These are phyloP conservation scores for Aspergillus bertholletiae DNA, from an alignment of 495 filamentous ascomycete species.

Conservation along the genomic window DNA sequence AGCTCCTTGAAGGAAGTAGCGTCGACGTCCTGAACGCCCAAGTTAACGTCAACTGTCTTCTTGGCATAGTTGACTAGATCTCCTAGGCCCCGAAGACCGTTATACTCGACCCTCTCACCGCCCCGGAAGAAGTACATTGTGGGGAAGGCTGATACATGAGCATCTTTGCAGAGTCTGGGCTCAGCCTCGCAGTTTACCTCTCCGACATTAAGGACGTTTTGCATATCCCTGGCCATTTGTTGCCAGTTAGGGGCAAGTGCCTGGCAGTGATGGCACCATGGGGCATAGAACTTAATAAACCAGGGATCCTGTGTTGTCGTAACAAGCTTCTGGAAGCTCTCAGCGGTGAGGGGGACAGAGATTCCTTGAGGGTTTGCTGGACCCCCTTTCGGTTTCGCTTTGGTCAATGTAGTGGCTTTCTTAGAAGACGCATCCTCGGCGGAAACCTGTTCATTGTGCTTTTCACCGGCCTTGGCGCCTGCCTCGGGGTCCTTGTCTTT, in stretches of 20 bases:
- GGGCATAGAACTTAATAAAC: constrained; percentile 98
- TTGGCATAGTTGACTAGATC: constrained; percentile 84
- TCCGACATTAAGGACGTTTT: constrained; percentile 81
- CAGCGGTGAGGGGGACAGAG: constrained; percentile 72
- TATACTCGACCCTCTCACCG: constrained; percentile 87
- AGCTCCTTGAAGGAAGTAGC: constrained; percentile 71
- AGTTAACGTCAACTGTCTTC: constrained; percentile 76
- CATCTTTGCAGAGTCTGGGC: constrained; percentile 83
- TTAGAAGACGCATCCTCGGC: constrained; percentile 30
- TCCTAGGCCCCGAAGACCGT: constrained; percentile 86
- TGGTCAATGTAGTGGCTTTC: constrained; percentile 16
- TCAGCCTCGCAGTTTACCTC: constrained; percentile 94
- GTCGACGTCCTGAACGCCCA: constrained; percentile 76
- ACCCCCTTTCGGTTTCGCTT: constrained; percentile 38
- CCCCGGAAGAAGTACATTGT: constrained; percentile 92
- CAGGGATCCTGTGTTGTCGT: constrained; percentile 87
- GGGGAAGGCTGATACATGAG: constrained; percentile 71
- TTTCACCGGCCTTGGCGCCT: constrained; percentile 41
- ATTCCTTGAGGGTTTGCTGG: constrained; percentile 70
- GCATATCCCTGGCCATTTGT: constrained; percentile 85
- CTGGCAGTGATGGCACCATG: constrained; percentile 95
- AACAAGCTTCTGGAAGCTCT: constrained; percentile 81
- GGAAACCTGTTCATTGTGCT: constrained; percentile 38
- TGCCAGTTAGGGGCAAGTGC: constrained; percentile 87
- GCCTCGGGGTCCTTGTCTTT: constrained; percentile 50